Percentiles rank a stretch among this genome's conserved stretches.
Conservation (phyloP, 768 basidiomycete species). For the Suillus subluteus region DNA sequence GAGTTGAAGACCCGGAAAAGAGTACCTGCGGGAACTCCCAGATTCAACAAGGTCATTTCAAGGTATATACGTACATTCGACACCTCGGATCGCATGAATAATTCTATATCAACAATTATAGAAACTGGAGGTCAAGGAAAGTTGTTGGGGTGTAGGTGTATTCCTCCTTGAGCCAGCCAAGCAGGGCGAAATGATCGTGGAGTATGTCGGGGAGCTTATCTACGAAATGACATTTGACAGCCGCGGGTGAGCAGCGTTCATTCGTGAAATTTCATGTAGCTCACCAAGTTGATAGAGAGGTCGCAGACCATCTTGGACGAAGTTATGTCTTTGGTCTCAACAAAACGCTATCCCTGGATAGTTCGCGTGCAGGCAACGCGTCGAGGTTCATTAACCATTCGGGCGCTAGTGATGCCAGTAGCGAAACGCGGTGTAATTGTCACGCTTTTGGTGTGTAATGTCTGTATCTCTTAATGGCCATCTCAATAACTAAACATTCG, state of each 20-base stretch:
- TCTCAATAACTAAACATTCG: conserved; percentile 8
- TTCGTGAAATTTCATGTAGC: background rate
- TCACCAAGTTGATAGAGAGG: conserved; percentile 35
- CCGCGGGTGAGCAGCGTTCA: conserved; percentile 47
- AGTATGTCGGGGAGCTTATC: conserved; percentile 70
- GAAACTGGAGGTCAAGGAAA: conserved; percentile 47
- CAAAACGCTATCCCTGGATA: conserved; percentile 51
- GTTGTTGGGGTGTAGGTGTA: conserved; percentile 57
- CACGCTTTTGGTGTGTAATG: conserved; percentile 44
- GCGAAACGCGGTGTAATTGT: conserved; percentile 42
- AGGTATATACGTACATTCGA: conserved; percentile 40
- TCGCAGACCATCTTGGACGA: conserved; percentile 51
- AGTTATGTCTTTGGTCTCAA: conserved; percentile 69
- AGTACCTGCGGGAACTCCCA: conserved; percentile 50
- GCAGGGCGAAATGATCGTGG: conserved; percentile 56
- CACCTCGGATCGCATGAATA: background rate
- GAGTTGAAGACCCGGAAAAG: conserved; percentile 31
- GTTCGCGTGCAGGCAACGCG: conserved; percentile 57
- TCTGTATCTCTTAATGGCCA: background rate
- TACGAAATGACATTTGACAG: conserved; percentile 50
- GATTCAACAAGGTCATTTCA: conserved; percentile 48
- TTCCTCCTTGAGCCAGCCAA: conserved; percentile 50
- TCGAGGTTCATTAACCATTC: conserved; percentile 74
- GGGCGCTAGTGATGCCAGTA: conserved; percentile 18
- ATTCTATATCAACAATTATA: conserved; percentile 20